These are phyloP conservation scores for Pleurotus djamor DNA, from an alignment of 768 basidiomycete species.

Conservation along the genomic window DNA sequence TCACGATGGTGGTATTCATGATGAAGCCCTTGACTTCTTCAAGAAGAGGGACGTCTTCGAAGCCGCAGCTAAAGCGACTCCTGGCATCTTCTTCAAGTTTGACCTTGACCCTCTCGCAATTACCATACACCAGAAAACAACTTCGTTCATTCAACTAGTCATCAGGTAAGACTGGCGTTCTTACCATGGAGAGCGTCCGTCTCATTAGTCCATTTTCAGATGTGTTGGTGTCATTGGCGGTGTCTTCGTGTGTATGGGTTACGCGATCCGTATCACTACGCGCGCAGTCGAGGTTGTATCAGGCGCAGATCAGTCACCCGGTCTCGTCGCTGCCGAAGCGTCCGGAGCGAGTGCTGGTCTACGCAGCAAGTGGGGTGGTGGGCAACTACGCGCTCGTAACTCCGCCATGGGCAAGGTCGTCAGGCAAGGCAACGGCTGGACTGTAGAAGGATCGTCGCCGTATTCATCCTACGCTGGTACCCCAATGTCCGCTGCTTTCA, in stretches of 20 bases:
- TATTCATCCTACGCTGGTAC: constrained; percentile 31
- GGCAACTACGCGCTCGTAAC: constrained; percentile 55
- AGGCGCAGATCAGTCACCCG: constrained; percentile 41
- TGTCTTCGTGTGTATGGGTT: constrained; percentile 82
- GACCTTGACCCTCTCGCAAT: constrained; percentile 90
- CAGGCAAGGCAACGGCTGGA: constrained; percentile 60
- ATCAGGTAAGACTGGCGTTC: constrained; percentile 45
- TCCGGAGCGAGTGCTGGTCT: constrained; percentile 52
- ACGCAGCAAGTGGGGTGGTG: constrained; percentile 68
- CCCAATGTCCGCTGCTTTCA: constrained; percentile 24
- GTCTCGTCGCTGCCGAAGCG: constrained; percentile 65
- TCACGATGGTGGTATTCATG: constrained; percentile 23
- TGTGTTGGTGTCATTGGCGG: constrained; percentile 94
- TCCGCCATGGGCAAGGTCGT: constrained; percentile 40
- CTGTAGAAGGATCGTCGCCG: constrained; percentile 46
- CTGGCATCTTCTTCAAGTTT: constrained; percentile 98
- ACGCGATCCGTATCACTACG: constrained; percentile 64
- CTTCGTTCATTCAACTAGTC: constrained; percentile 74
- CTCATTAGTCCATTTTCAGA: constrained; percentile 23
- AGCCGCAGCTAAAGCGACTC: constrained; percentile 43
- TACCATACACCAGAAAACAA: constrained; percentile 87
- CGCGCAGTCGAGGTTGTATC: constrained; percentile 69
- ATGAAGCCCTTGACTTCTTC: constrained; percentile 52
- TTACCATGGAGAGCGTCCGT: background rate
- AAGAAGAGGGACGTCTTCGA: constrained; percentile 49